Evolutionary conservation across 2,329 filamentous ascomycete genomes (phyloP).

Genomic region (Thermothelomyces thermophilus): DNA sequence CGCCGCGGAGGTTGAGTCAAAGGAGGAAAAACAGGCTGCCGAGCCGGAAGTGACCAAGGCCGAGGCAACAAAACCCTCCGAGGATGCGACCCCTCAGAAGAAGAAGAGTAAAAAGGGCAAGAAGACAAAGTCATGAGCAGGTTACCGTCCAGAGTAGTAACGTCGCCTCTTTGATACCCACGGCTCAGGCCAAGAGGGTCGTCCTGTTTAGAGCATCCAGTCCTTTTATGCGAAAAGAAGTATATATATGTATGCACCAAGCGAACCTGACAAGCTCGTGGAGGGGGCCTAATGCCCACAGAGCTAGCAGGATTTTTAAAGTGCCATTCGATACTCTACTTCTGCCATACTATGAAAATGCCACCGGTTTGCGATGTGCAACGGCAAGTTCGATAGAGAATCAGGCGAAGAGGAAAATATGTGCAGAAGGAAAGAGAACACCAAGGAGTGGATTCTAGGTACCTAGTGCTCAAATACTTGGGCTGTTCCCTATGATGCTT

Average conservation of each 20-base stretch:
- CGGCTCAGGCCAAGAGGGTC: slow-evolving; percentile 1
- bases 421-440: slow-evolving; percentile 34
- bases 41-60: slow-evolving; percentile 25
- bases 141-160: slow-evolving; percentile 2
- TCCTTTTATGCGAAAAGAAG: not conserved
- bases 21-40: slow-evolving; percentile 25
- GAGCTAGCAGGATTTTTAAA: slow-evolving; percentile 55
- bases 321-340: slow-evolving; percentile 47
- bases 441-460: not conserved
- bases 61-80: slow-evolving; percentile 34
- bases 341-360: slow-evolving; percentile 42
- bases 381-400: slow-evolving; percentile 32
- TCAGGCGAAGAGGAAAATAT: slow-evolving; percentile 43
- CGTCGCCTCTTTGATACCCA: slow-evolving; percentile 14
- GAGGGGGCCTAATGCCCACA: slow-evolving; percentile 29
- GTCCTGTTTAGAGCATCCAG: not conserved
- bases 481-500: not conserved
- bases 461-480: not conserved
- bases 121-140: slow-evolving; percentile 29
- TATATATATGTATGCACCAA: slow-evolving; percentile 49
- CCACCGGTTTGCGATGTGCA: slow-evolving; percentile 26
- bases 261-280: slow-evolving; percentile 51
- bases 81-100: slow-evolving; percentile 25
- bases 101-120: slow-evolving; percentile 30
- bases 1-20: slow-evolving; percentile 13